A percentile compares a stretch with the other conserved stretches of the same genome.
phyloP scores from a whole-genome alignment of 345 rosid genomes.

The Luvunga scandens region DNA sequence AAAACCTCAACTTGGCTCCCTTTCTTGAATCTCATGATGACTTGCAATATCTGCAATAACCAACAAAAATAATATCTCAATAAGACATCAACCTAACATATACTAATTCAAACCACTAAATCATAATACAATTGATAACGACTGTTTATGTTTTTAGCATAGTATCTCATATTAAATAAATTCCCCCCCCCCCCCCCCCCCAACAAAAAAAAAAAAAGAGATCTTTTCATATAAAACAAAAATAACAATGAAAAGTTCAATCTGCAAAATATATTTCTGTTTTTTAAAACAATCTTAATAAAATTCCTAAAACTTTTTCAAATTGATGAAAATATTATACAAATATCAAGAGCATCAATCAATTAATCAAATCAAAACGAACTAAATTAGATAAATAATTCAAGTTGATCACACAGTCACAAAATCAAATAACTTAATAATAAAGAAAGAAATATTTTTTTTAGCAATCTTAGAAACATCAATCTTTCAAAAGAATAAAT shows the following conservation, averaged over 20 bases:
- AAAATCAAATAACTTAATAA: neutral
- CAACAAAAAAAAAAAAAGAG: neutral
- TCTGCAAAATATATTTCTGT: neutral
- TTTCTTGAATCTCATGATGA: slow-evolving; percentile 57
- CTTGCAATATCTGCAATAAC: slow-evolving; percentile 5
- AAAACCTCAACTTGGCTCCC: slow-evolving; percentile 64
- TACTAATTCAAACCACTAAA: neutral
- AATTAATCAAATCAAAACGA: neutral
- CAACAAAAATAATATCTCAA: neutral
- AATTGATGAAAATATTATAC: neutral
- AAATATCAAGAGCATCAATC: neutral
- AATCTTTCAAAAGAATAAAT: neutral
- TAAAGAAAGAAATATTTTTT: neutral
- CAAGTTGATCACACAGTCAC: neutral
- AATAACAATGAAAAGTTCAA: neutral
- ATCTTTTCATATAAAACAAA: neutral
- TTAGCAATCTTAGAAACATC: neutral
- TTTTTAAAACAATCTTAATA: neutral
- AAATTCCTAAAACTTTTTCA: neutral
- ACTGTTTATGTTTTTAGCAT: neutral
- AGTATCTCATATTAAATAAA: neutral
- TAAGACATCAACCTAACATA: neutral
- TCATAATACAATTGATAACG: neutral
- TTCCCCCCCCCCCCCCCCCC: too few relatives aligned
- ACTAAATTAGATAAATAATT: neutral